These are phyloP conservation scores for Aspergillus terreus DNA, from an alignment of 2,329 filamentous ascomycete species.

Conservation along the genomic window DNA sequence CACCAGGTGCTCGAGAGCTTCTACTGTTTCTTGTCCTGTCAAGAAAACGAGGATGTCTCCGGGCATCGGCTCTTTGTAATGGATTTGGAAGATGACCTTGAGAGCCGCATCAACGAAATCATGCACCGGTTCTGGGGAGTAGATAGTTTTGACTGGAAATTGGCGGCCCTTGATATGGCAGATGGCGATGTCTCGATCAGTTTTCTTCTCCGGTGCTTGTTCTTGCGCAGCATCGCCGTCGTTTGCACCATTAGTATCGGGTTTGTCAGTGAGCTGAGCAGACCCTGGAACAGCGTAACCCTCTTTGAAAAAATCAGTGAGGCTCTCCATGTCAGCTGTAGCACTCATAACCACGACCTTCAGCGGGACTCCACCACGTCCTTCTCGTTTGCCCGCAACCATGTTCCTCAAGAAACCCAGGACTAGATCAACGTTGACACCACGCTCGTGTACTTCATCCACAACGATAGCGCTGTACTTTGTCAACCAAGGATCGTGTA, in stretches of 20 bases:
- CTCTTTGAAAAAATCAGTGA: conserved; percentile 68
- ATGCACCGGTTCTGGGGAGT: conserved; percentile 69
- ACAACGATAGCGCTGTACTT: conserved; percentile 89
- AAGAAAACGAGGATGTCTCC: conserved; percentile 92
- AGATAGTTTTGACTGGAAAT: conserved; percentile 74
- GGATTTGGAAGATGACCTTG: conserved; percentile 79
- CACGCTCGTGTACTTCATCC: conserved; percentile 95
- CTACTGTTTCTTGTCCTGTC: conserved; percentile 89
- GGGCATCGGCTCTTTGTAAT: conserved; percentile 82
- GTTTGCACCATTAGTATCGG: neutral
- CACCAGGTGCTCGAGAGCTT: conserved; percentile 72
- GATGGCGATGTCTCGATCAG: conserved; percentile 44
- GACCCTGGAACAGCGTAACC: conserved; percentile 18
- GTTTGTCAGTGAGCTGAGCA: neutral
- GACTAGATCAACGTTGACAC: conserved; percentile 87
- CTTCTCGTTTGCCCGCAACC: conserved; percentile 54
- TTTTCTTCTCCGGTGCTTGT: conserved; percentile 8
- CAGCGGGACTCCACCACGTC: conserved; percentile 67
- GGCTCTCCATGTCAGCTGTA: conserved; percentile 79
- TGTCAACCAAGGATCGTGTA: conserved; percentile 75
- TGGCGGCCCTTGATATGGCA: conserved; percentile 81
- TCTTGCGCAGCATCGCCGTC: conserved; percentile 5
- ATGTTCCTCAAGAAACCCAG: conserved; percentile 84
- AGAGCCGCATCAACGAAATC: conserved; percentile 80
- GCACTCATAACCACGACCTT: conserved; percentile 97